Evolutionary conservation across 345 rosid genomes (phyloP).

Genomic region (Gossypium longicalyx): DNA sequence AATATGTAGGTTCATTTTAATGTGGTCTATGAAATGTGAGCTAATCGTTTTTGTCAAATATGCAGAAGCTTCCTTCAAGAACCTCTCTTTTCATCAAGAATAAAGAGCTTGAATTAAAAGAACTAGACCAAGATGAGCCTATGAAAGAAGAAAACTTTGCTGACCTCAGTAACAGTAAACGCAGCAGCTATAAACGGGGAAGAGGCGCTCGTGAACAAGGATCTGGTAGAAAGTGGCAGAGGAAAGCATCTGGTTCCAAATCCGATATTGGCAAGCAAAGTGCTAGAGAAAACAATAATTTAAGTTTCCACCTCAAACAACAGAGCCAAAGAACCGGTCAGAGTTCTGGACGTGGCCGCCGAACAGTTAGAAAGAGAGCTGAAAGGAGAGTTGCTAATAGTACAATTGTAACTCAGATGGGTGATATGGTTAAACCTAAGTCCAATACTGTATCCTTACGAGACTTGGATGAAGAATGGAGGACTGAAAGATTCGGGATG

Average conservation of each 20-base stretch:
- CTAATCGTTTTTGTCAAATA: slow-evolving; percentile 10
- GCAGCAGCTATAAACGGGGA: slow-evolving; percentile 53
- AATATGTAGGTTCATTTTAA: neutral
- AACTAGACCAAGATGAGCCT: slow-evolving; percentile 30
- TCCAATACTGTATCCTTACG: slow-evolving; percentile 17
- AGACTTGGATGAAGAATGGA: slow-evolving; percentile 41
- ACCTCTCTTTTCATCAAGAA: slow-evolving; percentile 37
- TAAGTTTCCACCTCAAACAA: slow-evolving; percentile 37
- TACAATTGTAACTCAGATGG: slow-evolving; percentile 19
- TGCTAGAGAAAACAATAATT: slow-evolving; percentile 30
- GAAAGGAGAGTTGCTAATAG: slow-evolving; percentile 40
- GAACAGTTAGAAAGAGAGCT: slow-evolving; percentile 78
- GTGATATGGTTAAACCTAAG: slow-evolving; percentile 20
- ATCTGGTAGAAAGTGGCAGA: slow-evolving; percentile 44
- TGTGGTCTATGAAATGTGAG: neutral
- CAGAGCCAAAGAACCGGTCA: slow-evolving; percentile 42
- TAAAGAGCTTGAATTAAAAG: slow-evolving; percentile 45
- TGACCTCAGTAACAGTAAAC: slow-evolving; percentile 30
- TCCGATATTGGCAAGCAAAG: slow-evolving; percentile 36
- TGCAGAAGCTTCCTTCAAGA: slow-evolving; percentile 60
- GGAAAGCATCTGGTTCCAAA: slow-evolving; percentile 40
- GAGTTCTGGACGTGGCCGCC: slow-evolving; percentile 61
- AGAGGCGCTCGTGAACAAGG: slow-evolving; percentile 53
- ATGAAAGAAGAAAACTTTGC: slow-evolving; percentile 34
- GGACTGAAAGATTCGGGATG: slow-evolving; percentile 31